Percentiles rank a stretch among this genome's conserved stretches.
These are phyloP conservation scores for Cudoniella acicularis DNA, from an alignment of 495 filamentous ascomycete species.

Conservation along the genomic window DNA sequence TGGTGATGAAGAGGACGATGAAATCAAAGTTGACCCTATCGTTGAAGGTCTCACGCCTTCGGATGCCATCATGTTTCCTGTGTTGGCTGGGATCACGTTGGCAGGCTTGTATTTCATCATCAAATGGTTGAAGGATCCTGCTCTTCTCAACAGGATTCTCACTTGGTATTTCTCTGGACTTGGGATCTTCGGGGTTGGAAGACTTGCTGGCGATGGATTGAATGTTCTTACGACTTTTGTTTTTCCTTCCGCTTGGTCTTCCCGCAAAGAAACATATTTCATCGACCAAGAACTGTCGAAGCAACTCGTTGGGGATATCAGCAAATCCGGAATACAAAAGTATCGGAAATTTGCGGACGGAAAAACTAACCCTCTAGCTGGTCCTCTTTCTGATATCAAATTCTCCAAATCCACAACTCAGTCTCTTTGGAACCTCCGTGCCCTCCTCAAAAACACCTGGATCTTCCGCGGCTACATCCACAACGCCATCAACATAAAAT, in stretches of 20 bases:
- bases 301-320: constrained; percentile 19
- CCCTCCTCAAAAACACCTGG: constrained; percentile 43
- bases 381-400: constrained; percentile 31
- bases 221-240: constrained; percentile 61
- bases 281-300: constrained; percentile 33
- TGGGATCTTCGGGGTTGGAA: constrained; percentile 69
- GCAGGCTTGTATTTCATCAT: constrained; percentile 82
- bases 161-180: constrained; percentile 80
- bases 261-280: constrained; percentile 38
- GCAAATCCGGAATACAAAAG: constrained; percentile 4
- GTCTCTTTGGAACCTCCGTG: constrained; percentile 42
- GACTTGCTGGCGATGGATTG: constrained; percentile 64
- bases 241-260: constrained; percentile 64
- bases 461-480: constrained; percentile 39
- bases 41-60: constrained; percentile 74
- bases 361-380: constrained; percentile 43
- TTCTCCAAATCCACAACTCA: constrained; percentile 23
- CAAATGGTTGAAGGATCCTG: constrained; percentile 80
- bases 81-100: constrained; percentile 72
- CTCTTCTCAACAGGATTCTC: constrained; percentile 77
- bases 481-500: constrained; percentile 18
- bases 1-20: constrained; percentile 53
- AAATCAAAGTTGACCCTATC: constrained; percentile 51
- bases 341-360: constrained; percentile 26
- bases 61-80: constrained; percentile 83